These are phyloP conservation scores for Trametes versicolor DNA, from an alignment of 1,284 basidiomycete genomes.

Conservation along the genomic window DNA sequence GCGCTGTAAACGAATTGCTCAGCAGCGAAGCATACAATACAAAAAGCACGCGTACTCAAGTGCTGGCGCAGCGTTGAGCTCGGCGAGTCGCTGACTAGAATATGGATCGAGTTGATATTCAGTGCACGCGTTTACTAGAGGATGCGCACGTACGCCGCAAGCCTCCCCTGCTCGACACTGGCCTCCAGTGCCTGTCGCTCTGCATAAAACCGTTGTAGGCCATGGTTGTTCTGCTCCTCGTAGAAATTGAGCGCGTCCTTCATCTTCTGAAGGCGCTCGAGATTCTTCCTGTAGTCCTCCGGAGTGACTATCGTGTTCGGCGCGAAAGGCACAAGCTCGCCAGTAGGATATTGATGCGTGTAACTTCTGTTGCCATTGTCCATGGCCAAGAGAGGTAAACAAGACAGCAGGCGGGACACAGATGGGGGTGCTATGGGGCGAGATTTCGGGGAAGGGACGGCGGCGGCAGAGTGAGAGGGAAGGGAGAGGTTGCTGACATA, in stretches of 20 bases:
- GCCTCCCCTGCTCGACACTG: slow-evolving; percentile 49
- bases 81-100: slow-evolving; percentile 22
- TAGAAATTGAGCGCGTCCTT: slow-evolving; percentile 42
- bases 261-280: slow-evolving; percentile 46
- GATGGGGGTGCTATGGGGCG: background rate
- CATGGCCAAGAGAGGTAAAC: slow-evolving; percentile 22
- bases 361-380: slow-evolving; percentile 30
- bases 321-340: slow-evolving; percentile 23
- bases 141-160: slow-evolving; percentile 49
- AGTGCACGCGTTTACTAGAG: background rate
- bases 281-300: slow-evolving; percentile 41
- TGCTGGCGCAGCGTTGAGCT: slow-evolving; percentile 5
- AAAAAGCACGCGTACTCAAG: background rate
- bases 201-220: slow-evolving; percentile 44
- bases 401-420: background rate
- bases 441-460: slow-evolving; percentile 15
- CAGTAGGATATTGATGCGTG: slow-evolving; percentile 1
- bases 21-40: background rate
- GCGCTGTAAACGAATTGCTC: background rate
- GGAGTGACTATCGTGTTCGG: slow-evolving; percentile 29
- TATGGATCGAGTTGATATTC: background rate
- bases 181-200: slow-evolving; percentile 39
- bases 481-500: slow-evolving; percentile 17
- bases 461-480: background rate
- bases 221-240: slow-evolving; percentile 48